Conservation (phyloP, 371 early-diverging fungal species). For the Conidiobolus incongruus region DNA sequence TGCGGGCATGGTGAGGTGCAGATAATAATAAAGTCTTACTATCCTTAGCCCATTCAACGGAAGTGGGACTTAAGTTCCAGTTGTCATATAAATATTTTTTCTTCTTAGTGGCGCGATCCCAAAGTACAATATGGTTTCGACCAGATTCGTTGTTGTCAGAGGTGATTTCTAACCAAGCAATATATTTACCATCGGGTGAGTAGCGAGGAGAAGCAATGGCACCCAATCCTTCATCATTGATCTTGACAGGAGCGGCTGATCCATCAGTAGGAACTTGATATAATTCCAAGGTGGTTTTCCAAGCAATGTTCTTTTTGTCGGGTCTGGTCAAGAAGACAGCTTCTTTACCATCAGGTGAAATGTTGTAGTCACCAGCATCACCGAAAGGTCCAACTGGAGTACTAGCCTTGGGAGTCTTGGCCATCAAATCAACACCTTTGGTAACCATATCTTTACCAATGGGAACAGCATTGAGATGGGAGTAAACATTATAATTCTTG, state of each 20-base stretch:
- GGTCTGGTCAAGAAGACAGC: constrained; percentile 48
- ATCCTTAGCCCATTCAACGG: constrained; percentile 27
- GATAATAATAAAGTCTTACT: constrained; percentile 20
- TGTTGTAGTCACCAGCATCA: constrained; percentile 24
- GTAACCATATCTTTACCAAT: constrained; percentile 10
- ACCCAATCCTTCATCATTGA: constrained; percentile 31
- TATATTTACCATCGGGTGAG: constrained; percentile 23
- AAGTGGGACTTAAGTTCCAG: constrained; percentile 41
- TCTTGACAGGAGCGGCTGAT: constrained; percentile 11
- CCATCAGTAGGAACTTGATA: constrained; percentile 32
- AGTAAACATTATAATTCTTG: constrained; percentile 22
- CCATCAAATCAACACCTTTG: constrained; percentile 22
- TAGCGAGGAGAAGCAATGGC: constrained; percentile 35
- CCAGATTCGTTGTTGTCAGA: constrained; percentile 49
- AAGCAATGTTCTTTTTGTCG: constrained; percentile 31
- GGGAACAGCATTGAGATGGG: constrained; percentile 1
- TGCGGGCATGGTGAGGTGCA: constrained; percentile 30
- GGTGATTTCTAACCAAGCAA: constrained; percentile 53
- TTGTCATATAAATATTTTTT: constrained; percentile 17
- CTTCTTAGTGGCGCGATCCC: constrained; percentile 4
- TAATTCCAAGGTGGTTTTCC: constrained; percentile 53
- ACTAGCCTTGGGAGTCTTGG: constrained; percentile 14
- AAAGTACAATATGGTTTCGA: constrained; percentile 35
- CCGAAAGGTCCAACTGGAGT: constrained; percentile 28
- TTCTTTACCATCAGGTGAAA: constrained; percentile 27